Base-by-base conservation (phyloP, 2,329 filamentous ascomycete genomes). In the Juglanconis oblonga region DNA sequence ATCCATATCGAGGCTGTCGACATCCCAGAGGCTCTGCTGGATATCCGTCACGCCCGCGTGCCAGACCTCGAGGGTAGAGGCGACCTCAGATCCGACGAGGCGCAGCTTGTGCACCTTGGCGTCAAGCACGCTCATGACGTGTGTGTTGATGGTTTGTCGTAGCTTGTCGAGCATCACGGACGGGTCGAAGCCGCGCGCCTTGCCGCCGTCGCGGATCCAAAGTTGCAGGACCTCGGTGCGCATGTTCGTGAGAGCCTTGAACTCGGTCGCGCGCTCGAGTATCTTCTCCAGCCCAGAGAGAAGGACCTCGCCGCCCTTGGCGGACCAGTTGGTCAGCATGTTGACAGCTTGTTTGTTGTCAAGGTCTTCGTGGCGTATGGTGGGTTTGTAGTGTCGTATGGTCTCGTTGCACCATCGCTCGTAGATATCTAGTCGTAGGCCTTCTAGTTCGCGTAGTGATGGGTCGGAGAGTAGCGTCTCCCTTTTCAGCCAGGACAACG, bases 381-480 rank as follows among this genome's bases (percentile, higher is more conserved):
- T 97, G 0, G 93, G 93, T 1, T 87, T 94, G 70, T 96, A 97
- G 65, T 89, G 89, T 51, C 85, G 85, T 47, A 97, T 90, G 62
- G 96, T 91, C 7, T 92, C 87, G 17, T 89, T 83, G 64, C 95
- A 90, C 90, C 92, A 96, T 24, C 82, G 82, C 64, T 88, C 86
- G 68, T 91, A 87, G 9, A 95, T 76, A 69, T 97, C 92, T 32
- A 97, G 76, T 40, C 90, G 85, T 11, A 97, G 76, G 14, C 88
- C 88, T 64, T 90, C 85, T 1, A 95, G 73, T 1, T 77, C 74
- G 57, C 82, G 81, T 17, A 97, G 77, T 1, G 87, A 81, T 1
- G 81, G 74, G 70, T 96, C 90, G n/a, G 85, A 84, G 3, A 97
- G 76, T 11, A 98, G 77, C 0, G 88, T 85, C 7, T 83, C 82